Conservation (phyloP, 2,329 filamentous ascomycete genomes). For the Calonectria fujianensis region DNA sequence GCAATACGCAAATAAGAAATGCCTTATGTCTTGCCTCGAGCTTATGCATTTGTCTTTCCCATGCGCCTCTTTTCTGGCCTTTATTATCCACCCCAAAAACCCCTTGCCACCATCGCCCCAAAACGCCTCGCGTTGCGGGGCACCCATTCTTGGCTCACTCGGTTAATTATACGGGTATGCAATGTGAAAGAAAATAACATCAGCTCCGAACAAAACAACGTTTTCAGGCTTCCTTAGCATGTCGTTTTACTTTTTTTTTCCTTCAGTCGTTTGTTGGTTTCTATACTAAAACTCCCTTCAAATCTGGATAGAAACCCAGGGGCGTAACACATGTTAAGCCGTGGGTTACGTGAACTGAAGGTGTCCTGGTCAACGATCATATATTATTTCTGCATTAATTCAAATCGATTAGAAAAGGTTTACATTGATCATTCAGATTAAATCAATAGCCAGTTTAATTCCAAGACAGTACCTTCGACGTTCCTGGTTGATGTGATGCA, state of each 20-base stretch:
- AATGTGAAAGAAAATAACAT: neutral
- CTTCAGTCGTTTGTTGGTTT: neutral
- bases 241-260: neutral
- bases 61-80: neutral
- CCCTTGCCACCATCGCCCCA: slow-evolving; percentile 4
- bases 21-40: neutral
- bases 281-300: neutral
- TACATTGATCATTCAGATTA: no score
- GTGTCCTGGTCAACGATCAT: no score
- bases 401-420: no score
- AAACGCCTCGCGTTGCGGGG: neutral
- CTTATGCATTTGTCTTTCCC: neutral
- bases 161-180: neutral
- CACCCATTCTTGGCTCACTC: neutral
- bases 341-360: no score
- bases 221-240: neutral
- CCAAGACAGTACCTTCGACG: slow-evolving; percentile 67
- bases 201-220: neutral
- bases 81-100: neutral
- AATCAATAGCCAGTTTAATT: no score
- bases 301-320: neutral
- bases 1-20: slow-evolving; percentile 3
- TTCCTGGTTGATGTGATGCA: slow-evolving; percentile 81
- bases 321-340: neutral
- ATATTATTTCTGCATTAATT: no score